Evolutionary conservation across 495 filamentous ascomycete species (phyloP), one percentile per base, ranked within the genome.

Genomic region (Tuber microsphaerosporum): DNA sequence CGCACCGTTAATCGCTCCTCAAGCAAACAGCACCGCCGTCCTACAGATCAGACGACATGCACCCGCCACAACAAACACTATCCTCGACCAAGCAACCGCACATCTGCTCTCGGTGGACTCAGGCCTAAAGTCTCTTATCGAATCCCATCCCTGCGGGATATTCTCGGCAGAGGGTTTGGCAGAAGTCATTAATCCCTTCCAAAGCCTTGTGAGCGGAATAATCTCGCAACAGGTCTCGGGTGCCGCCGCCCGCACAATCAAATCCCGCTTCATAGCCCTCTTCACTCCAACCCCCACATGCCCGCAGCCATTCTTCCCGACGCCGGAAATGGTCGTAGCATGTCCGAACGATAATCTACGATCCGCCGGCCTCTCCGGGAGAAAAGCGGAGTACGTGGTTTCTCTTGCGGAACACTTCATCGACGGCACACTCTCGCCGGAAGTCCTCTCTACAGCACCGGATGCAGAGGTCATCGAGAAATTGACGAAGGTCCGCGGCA

Each of bases 201-300:
- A 89, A 72, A 90, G 90, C 73, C 87, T 99, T 61, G 87, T 88
- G 39, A 92, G 89, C 83, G 91, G 93, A 70, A 97, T 99, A 79
- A 97, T 98, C 75, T 92, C 92, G 69, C 95, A 99, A 84, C 95
- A 99, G 83, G 94, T 99, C 19, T 95, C 93, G 26, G 93, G 94
- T 26, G 92, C 93, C 6, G 95, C 95, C 4, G 96, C 95, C 39
- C 91, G 88, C 75, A 90, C 92, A 7, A 97, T 99, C 82, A 92
- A 93, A 77, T 88, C 88, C 20, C 94, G 92, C 78, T 98, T 98
- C 84, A 85, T 97, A 51, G 86, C 86, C 19, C 85, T 97, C n/a
- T 97, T 97, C 83, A 82, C 87, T 75, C 79, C 83, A 1, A 81
- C 82, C 26, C 73, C 77, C 37, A 76, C 72, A 2, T 75, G 77